Base-by-base conservation (phyloP, 176 grass and related monocot species). In the Aegilops tauschii region DNA sequence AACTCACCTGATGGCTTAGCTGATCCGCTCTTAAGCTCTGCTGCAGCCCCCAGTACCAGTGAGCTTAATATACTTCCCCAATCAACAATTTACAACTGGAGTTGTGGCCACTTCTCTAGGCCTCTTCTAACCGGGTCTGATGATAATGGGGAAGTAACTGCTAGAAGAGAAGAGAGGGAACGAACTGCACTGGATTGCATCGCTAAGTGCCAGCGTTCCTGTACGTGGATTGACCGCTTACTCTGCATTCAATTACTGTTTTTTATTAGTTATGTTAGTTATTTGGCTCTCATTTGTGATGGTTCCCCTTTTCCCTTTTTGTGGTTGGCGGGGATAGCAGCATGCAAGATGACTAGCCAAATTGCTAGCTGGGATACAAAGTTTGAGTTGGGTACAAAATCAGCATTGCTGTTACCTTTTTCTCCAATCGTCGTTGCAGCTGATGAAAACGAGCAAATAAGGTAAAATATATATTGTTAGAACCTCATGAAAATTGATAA, bases 81-180 rank as follows among this genome's bases (percentile, higher is more conserved):
- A 67, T 96, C 94, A 77, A 90, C 82, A 86, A 96, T 99, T 75
- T 99, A 96, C 86, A 99, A 88, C 77, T 99, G 97, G 97, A 99
- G 97, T 70, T 99, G 97, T 83, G 92, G 97, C 69, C 97, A 99
- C 88, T 99, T 99, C 77, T 93, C 97, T 50, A 94, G 89, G 85
- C 97, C 97, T n/a, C 94, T 99, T 89, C 86, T 94, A 84, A 91
- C 77, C 25, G 69, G 81, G 50, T 81, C 84, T 90, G 94, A 99
- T 71, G 97, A 96, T 66, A 99, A 93, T n/a, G 97, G 93, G 79
- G 97, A 93, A 77, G 65, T 80, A 79, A 67, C 61, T 88, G 82
- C 91, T 86, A 92, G 94, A 93, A 91, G 97, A 83, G 97, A 99
- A 84, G 90, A 94, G 82, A 87, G 80, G 83, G 94, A 99, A 86